phyloP scores from a whole-genome alignment of 2,329 filamentous ascomycete species.

The Ilyonectria destructans region DNA sequence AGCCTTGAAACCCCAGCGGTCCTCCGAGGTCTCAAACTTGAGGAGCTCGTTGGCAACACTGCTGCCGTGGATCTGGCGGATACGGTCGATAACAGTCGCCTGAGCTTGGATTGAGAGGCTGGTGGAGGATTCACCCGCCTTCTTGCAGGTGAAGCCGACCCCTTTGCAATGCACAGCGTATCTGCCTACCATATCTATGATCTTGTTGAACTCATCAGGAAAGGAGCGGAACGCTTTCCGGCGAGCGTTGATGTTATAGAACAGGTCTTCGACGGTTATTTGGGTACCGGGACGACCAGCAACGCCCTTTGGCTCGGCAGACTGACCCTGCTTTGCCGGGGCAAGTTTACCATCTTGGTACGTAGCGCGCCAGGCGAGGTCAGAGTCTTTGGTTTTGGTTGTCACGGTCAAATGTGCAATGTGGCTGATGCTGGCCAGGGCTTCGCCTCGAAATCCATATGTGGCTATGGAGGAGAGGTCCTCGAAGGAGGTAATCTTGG shows the following conservation, averaged over 20 bases:
- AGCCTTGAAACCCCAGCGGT: constrained; percentile 87
- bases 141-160: constrained; percentile 98
- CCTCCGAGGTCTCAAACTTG: constrained; percentile 79
- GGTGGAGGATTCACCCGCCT: constrained; percentile 89
- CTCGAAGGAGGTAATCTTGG: constrained; percentile 94
- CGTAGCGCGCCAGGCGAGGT: constrained; percentile 90
- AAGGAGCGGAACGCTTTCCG: constrained; percentile 91
- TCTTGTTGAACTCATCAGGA: constrained; percentile 97
- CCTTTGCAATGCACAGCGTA: constrained; percentile 93
- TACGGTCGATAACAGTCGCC: constrained; percentile 84
- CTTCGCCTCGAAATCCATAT: constrained; percentile 98
- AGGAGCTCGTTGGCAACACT: constrained; percentile 91
- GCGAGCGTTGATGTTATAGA: constrained; percentile 95
- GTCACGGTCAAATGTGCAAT: constrained; percentile 97
- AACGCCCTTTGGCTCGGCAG: constrained; percentile 86
- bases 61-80: constrained; percentile 91
- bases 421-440: constrained; percentile 96
- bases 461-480: constrained; percentile 92
- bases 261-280: constrained; percentile 96
- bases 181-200: constrained; percentile 92
- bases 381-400: constrained; percentile 91
- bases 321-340: constrained; percentile 90
- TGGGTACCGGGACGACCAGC: constrained; percentile 93
- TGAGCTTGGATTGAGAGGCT: constrained; percentile 85
- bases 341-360: constrained; percentile 88